phyloP scores from a whole-genome alignment of 2,329 filamentous ascomycete genomes.

The Aspergillus novoparasiticus region DNA sequence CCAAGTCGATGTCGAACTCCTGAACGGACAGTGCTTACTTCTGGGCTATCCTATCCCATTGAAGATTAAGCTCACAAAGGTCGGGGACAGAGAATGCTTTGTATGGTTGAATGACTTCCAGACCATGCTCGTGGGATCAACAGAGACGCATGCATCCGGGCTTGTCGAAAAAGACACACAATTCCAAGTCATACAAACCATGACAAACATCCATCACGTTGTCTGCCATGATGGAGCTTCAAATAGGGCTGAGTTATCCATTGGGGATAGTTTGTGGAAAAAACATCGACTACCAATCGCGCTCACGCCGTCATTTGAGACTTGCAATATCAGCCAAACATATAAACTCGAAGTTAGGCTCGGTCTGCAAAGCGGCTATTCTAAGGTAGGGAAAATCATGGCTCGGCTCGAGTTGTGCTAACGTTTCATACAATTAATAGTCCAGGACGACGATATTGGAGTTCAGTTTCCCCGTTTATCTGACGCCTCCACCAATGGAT shows the following conservation, averaged over 20 bases:
- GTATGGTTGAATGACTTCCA: conserved; percentile 21
- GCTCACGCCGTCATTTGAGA: neutral
- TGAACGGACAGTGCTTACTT: conserved; percentile 19
- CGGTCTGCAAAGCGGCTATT: neutral
- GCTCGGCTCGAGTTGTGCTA: neutral
- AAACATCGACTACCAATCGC: neutral
- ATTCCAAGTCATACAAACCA: conserved; percentile 21
- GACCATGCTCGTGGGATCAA: conserved; percentile 23
- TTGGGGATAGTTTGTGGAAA: neutral
- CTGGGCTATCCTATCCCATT: conserved; percentile 16
- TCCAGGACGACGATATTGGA: neutral
- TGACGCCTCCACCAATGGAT: neutral
- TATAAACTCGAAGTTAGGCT: neutral
- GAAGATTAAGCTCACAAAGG: conserved; percentile 13
- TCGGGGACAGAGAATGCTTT: neutral
- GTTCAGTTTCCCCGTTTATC: neutral
- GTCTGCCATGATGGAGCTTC: neutral
- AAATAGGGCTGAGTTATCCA: neutral
- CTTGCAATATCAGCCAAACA: neutral
- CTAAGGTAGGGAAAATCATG: neutral
- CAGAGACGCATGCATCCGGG: conserved; percentile 15
- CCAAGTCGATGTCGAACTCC: conserved; percentile 12
- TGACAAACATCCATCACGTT: conserved; percentile 11
- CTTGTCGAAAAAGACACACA: conserved; percentile 7
- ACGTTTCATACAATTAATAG: neutral